Evolutionary conservation across 768 basidiomycete species (phyloP).

Genomic region (Termitomyces sp.): DNA sequence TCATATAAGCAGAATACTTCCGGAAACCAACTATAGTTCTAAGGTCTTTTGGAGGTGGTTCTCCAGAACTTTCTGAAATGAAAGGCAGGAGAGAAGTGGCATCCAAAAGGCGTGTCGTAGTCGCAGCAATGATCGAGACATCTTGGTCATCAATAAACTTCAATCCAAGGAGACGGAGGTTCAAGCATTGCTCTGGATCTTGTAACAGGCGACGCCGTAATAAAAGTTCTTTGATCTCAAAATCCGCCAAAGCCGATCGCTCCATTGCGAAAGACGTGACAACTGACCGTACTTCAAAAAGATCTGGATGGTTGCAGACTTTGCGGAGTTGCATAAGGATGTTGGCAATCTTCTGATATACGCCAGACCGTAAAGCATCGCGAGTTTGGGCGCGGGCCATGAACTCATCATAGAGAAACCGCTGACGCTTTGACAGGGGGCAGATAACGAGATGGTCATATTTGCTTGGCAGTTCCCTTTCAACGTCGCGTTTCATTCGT

Average conservation of each 20-base stretch:
- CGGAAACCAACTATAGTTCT: conserved; percentile 72
- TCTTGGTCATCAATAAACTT: conserved; percentile 54
- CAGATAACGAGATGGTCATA: conserved; percentile 88
- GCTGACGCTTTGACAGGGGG: conserved; percentile 83
- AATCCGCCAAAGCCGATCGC: conserved; percentile 71
- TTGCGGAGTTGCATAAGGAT: conserved; percentile 98
- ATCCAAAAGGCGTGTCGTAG: conserved; percentile 51
- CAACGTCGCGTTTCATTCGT: conserved; percentile 96
- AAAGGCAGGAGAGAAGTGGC: conserved; percentile 51
- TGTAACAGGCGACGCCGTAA: conserved; percentile 67
- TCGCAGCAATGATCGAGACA: conserved; percentile 44
- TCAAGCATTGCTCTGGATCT: conserved; percentile 43
- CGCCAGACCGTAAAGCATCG: conserved; percentile 76
- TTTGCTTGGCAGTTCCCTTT: conserved; percentile 92
- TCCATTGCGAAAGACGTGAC: conserved; percentile 71
- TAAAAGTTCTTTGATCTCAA: conserved; percentile 84
- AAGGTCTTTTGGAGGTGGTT: conserved; percentile 67
- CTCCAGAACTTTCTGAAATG: conserved; percentile 47
- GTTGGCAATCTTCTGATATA: conserved; percentile 88
- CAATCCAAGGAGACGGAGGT: conserved; percentile 62
- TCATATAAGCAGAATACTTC: conserved; percentile 41
- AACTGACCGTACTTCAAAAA: conserved; percentile 85
- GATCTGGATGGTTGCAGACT: conserved; percentile 91
- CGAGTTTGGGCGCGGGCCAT: conserved; percentile 85
- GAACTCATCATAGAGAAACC: conserved; percentile 96